Conservation (phyloP, 2,329 filamentous ascomycete genomes). For the Penicillium verrucosum region DNA sequence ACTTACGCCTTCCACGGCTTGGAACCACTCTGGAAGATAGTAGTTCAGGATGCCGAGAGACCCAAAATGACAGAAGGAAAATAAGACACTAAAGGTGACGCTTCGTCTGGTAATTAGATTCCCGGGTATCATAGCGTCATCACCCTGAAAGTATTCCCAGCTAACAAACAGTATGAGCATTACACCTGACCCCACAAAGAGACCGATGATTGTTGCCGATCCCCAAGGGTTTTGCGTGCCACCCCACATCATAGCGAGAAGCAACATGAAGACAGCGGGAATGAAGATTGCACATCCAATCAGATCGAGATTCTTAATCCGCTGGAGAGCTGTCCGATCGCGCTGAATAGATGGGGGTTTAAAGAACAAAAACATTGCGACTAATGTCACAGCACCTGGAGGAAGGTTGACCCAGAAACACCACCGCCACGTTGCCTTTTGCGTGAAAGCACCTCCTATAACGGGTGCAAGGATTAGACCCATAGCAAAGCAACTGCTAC, state of each 20-base stretch:
- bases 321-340: neutral
- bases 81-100: neutral
- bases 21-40: neutral
- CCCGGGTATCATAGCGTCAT: conserved; percentile 7
- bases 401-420: conserved; percentile 11
- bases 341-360: conserved; percentile 1
- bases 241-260: conserved; percentile 28
- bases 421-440: neutral
- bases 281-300: conserved; percentile 24
- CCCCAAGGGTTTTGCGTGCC: conserved; percentile 21
- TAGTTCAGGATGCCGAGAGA: neutral
- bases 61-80: neutral
- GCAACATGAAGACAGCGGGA: conserved; percentile 21
- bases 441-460: conserved; percentile 9
- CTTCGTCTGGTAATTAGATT: neutral
- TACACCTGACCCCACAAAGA: conserved; percentile 16
- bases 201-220: conserved; percentile 24
- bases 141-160: conserved; percentile 3
- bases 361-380: conserved; percentile 10
- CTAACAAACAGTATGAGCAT: neutral
- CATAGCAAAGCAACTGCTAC: conserved; percentile 4
- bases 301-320: conserved; percentile 21
- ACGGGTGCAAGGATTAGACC: conserved; percentile 7
- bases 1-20: neutral
- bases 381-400: conserved; percentile 10